Evolutionary conservation across 2,329 filamentous ascomycete species (phyloP), one percentile per base, ranked within the genome.

Genomic region (Exophiala bonariae): DNA sequence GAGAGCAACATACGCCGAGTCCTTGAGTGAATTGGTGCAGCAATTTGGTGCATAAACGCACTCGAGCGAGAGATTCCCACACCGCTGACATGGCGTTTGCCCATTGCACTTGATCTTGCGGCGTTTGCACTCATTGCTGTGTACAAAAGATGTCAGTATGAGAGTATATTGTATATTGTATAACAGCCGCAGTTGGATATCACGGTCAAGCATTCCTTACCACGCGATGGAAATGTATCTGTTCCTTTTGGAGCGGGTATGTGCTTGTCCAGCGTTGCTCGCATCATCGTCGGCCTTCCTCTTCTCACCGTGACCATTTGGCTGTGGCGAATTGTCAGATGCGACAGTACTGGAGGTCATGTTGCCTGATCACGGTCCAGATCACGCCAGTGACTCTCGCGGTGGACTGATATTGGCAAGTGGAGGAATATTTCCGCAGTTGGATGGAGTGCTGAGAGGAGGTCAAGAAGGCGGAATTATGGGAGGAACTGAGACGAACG

Each of bases 21-120:
- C 91, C 67, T 92, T 93, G 77, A 96, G 90, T 66, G 81, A 89
- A 72, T 82, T 91, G 53, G 68, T 75, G 65, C 81, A 84, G 70
- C 82, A 85, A 61, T 85, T 85, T 4, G 81, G 80, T 50, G 81
- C 79, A 69, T 85, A 85, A 49, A 81, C 68, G 61, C 74, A 85
- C 61, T 83, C 80, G 49, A 85, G 72, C 48, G 73, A 76, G 45
- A 85, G 70, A 64, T 83, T 83, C 19, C 81, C 81, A 64, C 82
- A 85, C 55, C 82, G 73, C 59, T 83, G 79, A 59, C 82, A 85
- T 10, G 81, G 81, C 11, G 75, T 77, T 62, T 85, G 76, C 33
- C 82, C 82, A 66, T 85, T 85, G 68, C 82, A 61, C 54, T 83
- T 84, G 64, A 85, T 85, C 69, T 85, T 85, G 47, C 82, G 75